Conservation (phyloP, 2,329 filamentous ascomycete genomes). For the Coleophoma cylindrospora region DNA sequence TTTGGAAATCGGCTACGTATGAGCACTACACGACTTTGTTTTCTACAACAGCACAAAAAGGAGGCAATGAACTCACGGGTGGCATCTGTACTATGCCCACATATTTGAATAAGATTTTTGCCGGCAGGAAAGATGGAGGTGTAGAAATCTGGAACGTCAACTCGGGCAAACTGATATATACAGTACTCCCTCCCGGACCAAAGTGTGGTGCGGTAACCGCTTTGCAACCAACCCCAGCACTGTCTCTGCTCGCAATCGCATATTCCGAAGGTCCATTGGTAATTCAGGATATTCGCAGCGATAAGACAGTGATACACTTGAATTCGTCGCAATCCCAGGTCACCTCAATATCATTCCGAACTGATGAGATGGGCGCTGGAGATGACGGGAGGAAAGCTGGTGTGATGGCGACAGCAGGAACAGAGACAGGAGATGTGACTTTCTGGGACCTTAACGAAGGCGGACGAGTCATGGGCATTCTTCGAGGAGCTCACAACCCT, state of each 20-base stretch:
- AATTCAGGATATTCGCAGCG: slow-evolving; percentile 76
- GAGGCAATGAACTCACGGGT: slow-evolving; percentile 67
- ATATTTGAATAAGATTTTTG: slow-evolving; percentile 92
- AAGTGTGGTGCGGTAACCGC: slow-evolving; percentile 80
- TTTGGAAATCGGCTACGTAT: slow-evolving; percentile 79
- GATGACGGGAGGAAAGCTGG: slow-evolving; percentile 80
- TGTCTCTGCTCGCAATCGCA: slow-evolving; percentile 83
- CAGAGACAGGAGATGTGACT: slow-evolving; percentile 77
- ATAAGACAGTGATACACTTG: slow-evolving; percentile 66
- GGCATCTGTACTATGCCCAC: slow-evolving; percentile 86
- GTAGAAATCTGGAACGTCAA: slow-evolving; percentile 98
- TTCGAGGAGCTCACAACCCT: slow-evolving; percentile 84
- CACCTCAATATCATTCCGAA: slow-evolving; percentile 83
- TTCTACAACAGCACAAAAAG: slow-evolving; percentile 48
- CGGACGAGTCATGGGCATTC: slow-evolving; percentile 77
- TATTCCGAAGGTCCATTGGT: slow-evolving; percentile 75
- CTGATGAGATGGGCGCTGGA: slow-evolving; percentile 82
- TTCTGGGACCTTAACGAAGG: slow-evolving; percentile 95
- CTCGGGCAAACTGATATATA: slow-evolving; percentile 87
- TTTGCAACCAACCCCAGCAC: slow-evolving; percentile 74
- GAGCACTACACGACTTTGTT: slow-evolving; percentile 87
- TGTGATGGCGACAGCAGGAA: slow-evolving; percentile 88
- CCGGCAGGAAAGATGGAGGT: slow-evolving; percentile 79
- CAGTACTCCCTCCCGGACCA: slow-evolving; percentile 70
- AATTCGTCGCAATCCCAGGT: slow-evolving; percentile 60